A percentile compares a stretch with the other conserved stretches of the same genome.
Conservation (phyloP, 305 asterid genomes). For the Stenogyne calaminthoides region DNA sequence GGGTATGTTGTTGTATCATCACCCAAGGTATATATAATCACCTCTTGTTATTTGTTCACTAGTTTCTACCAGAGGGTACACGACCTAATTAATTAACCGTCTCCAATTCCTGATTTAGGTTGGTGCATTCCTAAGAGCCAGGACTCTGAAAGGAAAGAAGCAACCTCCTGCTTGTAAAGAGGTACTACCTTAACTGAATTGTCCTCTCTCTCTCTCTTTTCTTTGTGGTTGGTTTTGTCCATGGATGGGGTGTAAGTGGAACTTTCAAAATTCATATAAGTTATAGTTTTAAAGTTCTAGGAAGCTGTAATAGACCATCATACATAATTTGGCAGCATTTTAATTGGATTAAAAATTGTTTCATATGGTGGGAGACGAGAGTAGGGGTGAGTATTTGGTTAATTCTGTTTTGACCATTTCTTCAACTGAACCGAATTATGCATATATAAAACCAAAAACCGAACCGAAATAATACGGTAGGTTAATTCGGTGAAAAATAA, state of each 20-base stretch:
- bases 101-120: slow-evolving; percentile 49
- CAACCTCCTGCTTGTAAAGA: slow-evolving; percentile 70
- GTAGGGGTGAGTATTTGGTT: neutral
- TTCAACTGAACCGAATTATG: too few relatives aligned
- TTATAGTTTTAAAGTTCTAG: neutral
- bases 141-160: slow-evolving; percentile 70
- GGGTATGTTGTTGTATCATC: slow-evolving; percentile 69
- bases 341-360: neutral
- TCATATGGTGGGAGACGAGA: neutral
- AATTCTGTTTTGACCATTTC: too few relatives aligned
- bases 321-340: neutral
- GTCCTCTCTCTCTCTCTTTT: neutral
- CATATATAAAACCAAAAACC: too few relatives aligned
- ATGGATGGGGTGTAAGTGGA: neutral
- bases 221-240: slow-evolving; percentile 7
- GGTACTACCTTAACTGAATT: slow-evolving; percentile 42
- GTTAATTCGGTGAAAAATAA: too few relatives aligned
- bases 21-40: slow-evolving; percentile 55
- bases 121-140: slow-evolving; percentile 70
- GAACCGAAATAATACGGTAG: too few relatives aligned
- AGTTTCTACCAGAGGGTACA: slow-evolving; percentile 8
- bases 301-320: neutral
- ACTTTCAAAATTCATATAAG: neutral
- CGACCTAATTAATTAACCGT: slow-evolving; percentile 9
- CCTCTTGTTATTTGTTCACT: slow-evolving; percentile 13